Evolutionary conservation across 1,284 basidiomycete genomes (phyloP), one percentile per base, ranked within the genome.

Genomic region (Ganoderma sinense): DNA sequence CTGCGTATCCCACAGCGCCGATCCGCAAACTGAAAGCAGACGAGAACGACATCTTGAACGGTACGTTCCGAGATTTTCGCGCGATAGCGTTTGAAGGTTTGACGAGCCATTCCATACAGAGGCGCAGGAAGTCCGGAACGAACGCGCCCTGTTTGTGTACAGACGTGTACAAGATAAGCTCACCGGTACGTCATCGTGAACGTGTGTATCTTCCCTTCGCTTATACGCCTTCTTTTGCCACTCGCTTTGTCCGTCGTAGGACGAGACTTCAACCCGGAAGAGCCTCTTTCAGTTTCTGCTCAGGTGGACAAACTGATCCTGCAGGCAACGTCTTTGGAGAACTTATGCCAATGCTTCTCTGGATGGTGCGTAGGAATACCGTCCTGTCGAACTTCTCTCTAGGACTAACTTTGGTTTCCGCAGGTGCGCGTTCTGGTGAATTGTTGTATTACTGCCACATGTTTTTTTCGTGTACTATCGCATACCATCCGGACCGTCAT

Each of bases 261-360:
- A 43, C 91, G 91, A 70, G 97, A 98, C 79, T 98, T 98, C 84
- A 93, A 97, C 78, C 93, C 95, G 0, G 91, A 94, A 13, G 84
- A 89, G 60, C 84, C 87, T 3, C 85, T 98, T 66, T 84, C 86
- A 33, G 93, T 97, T 31, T 84, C 87, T 60, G 87, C 86, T 23
- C 97, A 98, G 80, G 96, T 97, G 26, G 94, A 97, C 78, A 94
- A 94, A 79, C 86, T 99, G 65, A 98, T 98, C 73, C 86, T 90
- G 70, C 95, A 98, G 80, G 95, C 97, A 8, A 97, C 94, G 7
- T 92, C 93, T 14, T 84, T 97, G 60, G 96, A 98, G 81, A 97
- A 98, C 80, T 88, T 98, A 2, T 97, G 96, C 80, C 96, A 97
- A 78, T 96, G 95, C 76, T 99, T 98, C 84, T 95, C 96, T 72